Evolutionary conservation across 1,284 basidiomycete genomes (phyloP), one percentile per base, ranked within the genome.

Genomic region (Athelia psychrophila): DNA sequence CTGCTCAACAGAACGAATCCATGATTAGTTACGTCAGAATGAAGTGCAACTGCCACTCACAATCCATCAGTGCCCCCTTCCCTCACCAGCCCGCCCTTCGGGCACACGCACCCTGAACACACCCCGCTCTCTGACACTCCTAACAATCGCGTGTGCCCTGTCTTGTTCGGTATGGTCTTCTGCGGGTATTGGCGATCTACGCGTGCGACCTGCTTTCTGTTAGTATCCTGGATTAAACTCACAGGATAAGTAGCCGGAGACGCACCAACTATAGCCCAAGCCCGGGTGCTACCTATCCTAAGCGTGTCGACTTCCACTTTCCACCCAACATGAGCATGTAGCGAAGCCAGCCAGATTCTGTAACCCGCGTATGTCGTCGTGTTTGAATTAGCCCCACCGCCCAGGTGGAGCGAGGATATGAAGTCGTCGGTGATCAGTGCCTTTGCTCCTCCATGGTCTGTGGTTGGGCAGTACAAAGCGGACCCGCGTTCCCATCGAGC

Each of bases 221-320:
- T 13, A 30, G 27, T 30, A 30, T 6, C 13, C 27, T 30, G 27
- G 27, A 13, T 30, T 6, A 13, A 30, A 30, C 5, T 30, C 5
- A 51, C n/a, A 35, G 23, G 18, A 44, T n/a, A n/a, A n/a, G n/a
- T n/a, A n/a, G n/a, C 15, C n/a, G 25, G 47, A 50, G 40, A 77
- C 83, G 48, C 55, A 88, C 93, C 94, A 27, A 96, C 69, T 45
- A 97, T 80, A 1, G 88, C 91, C 93, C 95, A 97, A 62, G 95
- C 95, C 55, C 93, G 81, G 24, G 95, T 97, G 65, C 88, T 92
- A 0, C 95, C 95, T 18, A 98, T 95, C 44, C 96, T 76, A 54
- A 98, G 67, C 25, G 77, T 83, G 66, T 98, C 95, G 56, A 85
- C 84, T 66, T 98, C 95, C 8, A 93, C 77, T 50, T 81, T 73